A percentile compares a stretch with the other conserved stretches of the same genome.
Evolutionary conservation across 345 rosid species (phyloP).

Genomic region (Populus deltoides): DNA sequence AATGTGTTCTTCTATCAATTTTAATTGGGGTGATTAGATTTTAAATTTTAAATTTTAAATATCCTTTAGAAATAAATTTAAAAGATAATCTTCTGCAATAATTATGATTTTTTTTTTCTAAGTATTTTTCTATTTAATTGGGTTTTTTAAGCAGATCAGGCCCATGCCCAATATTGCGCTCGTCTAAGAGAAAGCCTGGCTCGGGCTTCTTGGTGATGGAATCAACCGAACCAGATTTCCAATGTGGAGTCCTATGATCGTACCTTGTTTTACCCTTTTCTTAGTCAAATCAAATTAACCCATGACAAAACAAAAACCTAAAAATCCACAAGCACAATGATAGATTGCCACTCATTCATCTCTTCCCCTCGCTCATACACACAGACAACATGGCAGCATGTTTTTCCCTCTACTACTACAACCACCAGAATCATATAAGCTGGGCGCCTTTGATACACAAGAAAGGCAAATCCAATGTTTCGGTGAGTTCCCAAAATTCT

Average conservation of each 20-base stretch:
- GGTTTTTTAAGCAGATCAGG: too few relatives aligned
- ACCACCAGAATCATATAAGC: not conserved
- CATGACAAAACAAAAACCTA: not conserved
- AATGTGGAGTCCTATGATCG: not conserved
- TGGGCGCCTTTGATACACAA: not conserved
- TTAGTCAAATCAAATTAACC: not conserved
- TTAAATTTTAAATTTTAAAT: too few relatives aligned
- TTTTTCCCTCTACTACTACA: not conserved
- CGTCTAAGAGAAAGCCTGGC: not conserved
- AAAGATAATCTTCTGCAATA: too few relatives aligned
- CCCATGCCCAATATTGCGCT: not conserved
- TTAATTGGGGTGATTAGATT: too few relatives aligned
- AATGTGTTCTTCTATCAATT: too few relatives aligned
- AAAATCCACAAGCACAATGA: not conserved
- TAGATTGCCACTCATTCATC: not conserved
- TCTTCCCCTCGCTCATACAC: not conserved
- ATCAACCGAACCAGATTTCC: not conserved
- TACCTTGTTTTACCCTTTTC: not conserved
- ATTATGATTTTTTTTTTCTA: too few relatives aligned
- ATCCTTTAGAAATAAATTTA: too few relatives aligned
- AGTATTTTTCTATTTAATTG: too few relatives aligned
- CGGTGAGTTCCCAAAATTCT: not conserved
- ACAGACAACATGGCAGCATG: not conserved
- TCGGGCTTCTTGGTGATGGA: not conserved
- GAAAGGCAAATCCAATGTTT: not conserved